Conservation (phyloP, 192 early-diverging fungal species). For the Rhizoclosmatium globosum region DNA sequence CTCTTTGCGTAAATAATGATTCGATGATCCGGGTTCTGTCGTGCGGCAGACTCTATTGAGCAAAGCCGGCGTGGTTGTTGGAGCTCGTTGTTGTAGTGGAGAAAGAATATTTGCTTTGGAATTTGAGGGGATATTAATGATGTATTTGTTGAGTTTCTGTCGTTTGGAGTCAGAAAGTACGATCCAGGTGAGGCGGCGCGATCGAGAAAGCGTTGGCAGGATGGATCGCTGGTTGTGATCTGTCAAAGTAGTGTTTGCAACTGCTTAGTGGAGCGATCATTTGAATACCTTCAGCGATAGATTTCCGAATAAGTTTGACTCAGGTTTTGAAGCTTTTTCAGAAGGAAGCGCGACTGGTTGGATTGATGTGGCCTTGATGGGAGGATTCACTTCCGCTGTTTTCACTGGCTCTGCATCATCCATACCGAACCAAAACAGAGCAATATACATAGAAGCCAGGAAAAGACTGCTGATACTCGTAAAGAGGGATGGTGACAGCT, state of each 20-base stretch:
- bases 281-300: no score
- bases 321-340: no score
- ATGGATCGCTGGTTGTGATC: neutral
- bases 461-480: no score
- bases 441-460: no score
- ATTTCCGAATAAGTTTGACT: no score
- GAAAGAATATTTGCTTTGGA: slow-evolving; percentile 41
- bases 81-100: slow-evolving; percentile 46
- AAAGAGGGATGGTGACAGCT: no score
- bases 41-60: slow-evolving; percentile 42
- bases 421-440: no score
- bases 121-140: neutral
- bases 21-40: slow-evolving; percentile 40
- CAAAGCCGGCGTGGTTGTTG: slow-evolving; percentile 35
- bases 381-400: no score
- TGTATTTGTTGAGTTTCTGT: neutral
- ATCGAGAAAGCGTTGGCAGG: slow-evolving; percentile 1
- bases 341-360: no score
- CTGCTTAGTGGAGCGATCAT: no score
- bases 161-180: neutral
- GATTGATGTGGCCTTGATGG: no score
- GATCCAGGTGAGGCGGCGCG: neutral
- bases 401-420: no score
- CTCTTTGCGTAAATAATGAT: slow-evolving; percentile 41
- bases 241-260: neutral